phyloP scores from a whole-genome alignment of 148 eudicot species.

The Talinum fruticosum region DNA sequence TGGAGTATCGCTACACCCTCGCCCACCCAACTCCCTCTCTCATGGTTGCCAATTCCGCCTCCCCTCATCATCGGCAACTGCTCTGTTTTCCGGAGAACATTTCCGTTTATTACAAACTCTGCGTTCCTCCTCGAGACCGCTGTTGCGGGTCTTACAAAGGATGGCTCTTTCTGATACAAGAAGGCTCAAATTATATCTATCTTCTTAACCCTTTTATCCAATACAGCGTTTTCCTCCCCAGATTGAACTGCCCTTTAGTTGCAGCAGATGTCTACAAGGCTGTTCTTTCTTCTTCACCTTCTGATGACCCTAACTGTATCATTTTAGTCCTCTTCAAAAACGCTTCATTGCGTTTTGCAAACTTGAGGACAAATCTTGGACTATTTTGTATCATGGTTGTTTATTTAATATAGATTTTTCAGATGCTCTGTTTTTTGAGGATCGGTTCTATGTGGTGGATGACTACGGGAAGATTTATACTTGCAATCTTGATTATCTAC shows the following conservation, averaged over 20 bases:
- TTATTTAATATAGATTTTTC: neutral
- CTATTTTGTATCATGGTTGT: neutral
- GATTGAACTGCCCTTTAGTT: neutral
- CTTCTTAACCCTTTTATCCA: slow-evolving; percentile 21
- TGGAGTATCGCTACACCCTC: no score
- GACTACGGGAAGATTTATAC: slow-evolving; percentile 16
- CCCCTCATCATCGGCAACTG: neutral
- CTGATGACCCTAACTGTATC: neutral
- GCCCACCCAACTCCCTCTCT: neutral
- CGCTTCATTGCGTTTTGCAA: slow-evolving; percentile 19
- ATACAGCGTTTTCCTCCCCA: slow-evolving; percentile 3
- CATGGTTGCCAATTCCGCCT: neutral
- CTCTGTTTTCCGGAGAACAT: neutral
- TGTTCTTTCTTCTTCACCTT: slow-evolving; percentile 23
- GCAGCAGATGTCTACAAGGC: slow-evolving; percentile 4
- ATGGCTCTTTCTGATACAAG: slow-evolving; percentile 12
- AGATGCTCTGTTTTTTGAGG: slow-evolving; percentile 19
- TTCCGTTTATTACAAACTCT: neutral
- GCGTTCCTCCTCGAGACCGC: neutral
- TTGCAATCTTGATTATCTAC: neutral
- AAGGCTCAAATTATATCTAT: neutral
- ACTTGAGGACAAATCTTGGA: slow-evolving; percentile 19
- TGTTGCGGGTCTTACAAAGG: slow-evolving; percentile 26
- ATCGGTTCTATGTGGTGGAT: slow-evolving; percentile 19
- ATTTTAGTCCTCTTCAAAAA: slow-evolving; percentile 13